phyloP scores from a whole-genome alignment of 768 basidiomycete genomes.

The Podaxis carcinomalis region DNA sequence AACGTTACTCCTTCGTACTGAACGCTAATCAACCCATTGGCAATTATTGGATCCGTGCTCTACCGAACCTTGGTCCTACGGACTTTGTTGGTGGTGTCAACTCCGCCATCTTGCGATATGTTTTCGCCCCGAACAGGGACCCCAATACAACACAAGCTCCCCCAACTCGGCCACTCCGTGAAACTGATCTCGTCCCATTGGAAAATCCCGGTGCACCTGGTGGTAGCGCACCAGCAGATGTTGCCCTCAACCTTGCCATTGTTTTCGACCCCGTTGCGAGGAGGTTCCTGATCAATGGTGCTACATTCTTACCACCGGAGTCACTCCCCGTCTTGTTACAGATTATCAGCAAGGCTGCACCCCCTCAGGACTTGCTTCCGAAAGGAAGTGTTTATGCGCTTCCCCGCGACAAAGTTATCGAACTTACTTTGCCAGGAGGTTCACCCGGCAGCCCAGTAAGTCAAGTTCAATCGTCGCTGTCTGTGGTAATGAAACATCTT shows the following conservation, averaged over 20 bases:
- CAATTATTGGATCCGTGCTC: slow-evolving; percentile 42
- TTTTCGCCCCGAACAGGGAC: slow-evolving; percentile 35
- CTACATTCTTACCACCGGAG: slow-evolving; percentile 14
- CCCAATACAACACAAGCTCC: slow-evolving; percentile 27
- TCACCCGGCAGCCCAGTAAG: slow-evolving; percentile 30
- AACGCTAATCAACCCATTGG: slow-evolving; percentile 21
- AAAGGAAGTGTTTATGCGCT: slow-evolving; percentile 38
- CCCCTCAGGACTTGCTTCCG: slow-evolving; percentile 29
- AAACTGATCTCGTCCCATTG: slow-evolving; percentile 10
- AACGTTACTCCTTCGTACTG: slow-evolving; percentile 47
- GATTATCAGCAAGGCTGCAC: slow-evolving; percentile 14
- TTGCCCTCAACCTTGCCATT: slow-evolving; percentile 9
- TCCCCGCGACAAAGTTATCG: slow-evolving; percentile 41
- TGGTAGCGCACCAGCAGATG: slow-evolving; percentile 14
- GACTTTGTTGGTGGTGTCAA: slow-evolving; percentile 34
- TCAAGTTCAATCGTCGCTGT: neutral
- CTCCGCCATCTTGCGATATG: slow-evolving; percentile 46
- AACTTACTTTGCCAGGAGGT: slow-evolving; percentile 40
- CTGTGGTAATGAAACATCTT: neutral
- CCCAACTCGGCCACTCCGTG: slow-evolving; percentile 16
- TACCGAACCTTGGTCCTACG: slow-evolving; percentile 22
- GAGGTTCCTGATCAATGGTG: slow-evolving; percentile 21
- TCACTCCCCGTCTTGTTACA: slow-evolving; percentile 34
- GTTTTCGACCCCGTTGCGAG: neutral
- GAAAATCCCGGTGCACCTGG: slow-evolving; percentile 16